Base-by-base conservation (phyloP, 2,329 filamentous ascomycete genomes). In the Calonectria ilicicola region DNA sequence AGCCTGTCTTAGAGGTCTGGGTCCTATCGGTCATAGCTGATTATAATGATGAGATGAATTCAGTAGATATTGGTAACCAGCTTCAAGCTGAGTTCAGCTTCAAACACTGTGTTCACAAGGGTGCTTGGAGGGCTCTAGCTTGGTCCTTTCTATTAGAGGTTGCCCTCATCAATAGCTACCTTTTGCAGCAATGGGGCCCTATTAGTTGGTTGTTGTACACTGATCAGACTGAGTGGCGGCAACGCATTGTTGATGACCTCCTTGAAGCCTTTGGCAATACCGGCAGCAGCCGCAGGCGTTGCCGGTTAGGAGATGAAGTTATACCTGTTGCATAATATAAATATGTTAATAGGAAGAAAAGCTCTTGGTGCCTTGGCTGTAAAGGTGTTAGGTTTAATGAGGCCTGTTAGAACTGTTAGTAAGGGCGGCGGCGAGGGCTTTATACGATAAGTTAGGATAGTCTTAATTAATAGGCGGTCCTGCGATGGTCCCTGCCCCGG, bases 71-170 rank as follows among this genome's bases (percentile, higher is more conserved):
- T 29, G 72, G 60, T 53, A 64, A 74, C 49, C 66, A 76, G 44
- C 35, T 69, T 19, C 49, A 64, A 53, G 51, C 63, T 21, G 51
- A 46, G 47, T 19, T 26, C 6, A 49, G 60, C 17, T 64, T 64
- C 65, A 44, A 71, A 23, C 69, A 74, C 63, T 40, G 21, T 17
- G 38, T 74, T 51, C 23, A 35, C 51, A 44, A 53, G 26, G 71
- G 74, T 2, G 53, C 26, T 63, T 74, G 68, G 74, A 65, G 70
- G 35, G 72, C 70, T 32, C 44, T 76, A 40, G 70, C 70, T 19
- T 76, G 67, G 70, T 65, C 63, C 69, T 75, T 75, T 49, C 56
- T 75, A n/a, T 40, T 75, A 19, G 69, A 74, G 26, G 47, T 42
- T 9, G 58, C 56, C n/a, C 66, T 74, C 58, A 42, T 68, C 12